Base-by-base conservation (phyloP, 441 rosid genomes). In the Gossypium gossypioides region DNA sequence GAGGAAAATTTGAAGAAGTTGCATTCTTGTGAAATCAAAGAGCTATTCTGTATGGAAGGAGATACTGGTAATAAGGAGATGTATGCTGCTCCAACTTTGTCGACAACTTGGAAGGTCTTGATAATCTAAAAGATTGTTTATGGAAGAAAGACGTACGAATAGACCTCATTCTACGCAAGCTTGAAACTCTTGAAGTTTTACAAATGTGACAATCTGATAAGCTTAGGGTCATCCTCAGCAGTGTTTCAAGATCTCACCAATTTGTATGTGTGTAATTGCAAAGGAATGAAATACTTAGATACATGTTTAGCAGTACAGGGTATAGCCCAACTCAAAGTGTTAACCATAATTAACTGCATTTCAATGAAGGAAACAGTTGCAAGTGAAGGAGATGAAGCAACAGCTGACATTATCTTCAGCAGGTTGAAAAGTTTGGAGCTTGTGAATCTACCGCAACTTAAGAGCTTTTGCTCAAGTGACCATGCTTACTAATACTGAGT, bases 401-500 rank as follows among this genome's bases (percentile, higher is more conserved):
- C 8, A 0, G 58, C 59, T 19, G 61, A 71, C 19, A 76, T 78
- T 21, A 2, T 6, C 27, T 84, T 84, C 50, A n/a, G 18, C 1
- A 44, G 61, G 15, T 58, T 82, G 21, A 1, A 37, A 61, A 0
- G 5, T 25, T 48, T 80, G 75, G 13, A 1, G 32, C 76, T 83
- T 32, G 0, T 4, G 7, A 0, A 13, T 52, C 61, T 81, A 29
- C 68, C 75, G 12, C 48, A 62, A 52, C 78, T 79, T 48, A 7
- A 19, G 16, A 66, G 76, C 69, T 84, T 81, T 74, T 75, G 75
- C 66, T 61, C 58, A 0, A 50, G 54, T 2, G 61, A 32, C 13
- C 54, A 42, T 6, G 1, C 64, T 19, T 40, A 44, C 9, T 65
- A 44, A 40, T 1, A 3, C 68, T 78, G 57, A 44, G 0, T 0